Evolutionary conservation across 2,329 filamentous ascomycete species (phyloP).

Genomic region (Alternaria sp.): DNA sequence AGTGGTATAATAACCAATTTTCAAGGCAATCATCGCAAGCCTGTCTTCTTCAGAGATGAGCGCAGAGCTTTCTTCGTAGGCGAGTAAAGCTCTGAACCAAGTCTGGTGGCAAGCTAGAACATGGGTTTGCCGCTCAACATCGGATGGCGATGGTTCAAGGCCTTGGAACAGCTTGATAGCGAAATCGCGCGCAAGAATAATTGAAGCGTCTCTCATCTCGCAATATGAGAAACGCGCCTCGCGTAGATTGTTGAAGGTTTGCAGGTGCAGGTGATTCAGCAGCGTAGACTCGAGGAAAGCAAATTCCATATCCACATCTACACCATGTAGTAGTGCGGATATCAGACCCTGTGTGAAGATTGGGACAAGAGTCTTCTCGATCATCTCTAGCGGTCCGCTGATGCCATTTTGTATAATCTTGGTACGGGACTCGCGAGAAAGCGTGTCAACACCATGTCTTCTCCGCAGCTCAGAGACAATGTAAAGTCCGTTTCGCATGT

Average conservation of each 20-base stretch:
- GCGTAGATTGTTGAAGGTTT: slow-evolving; percentile 10
- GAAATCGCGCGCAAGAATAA: slow-evolving; percentile 6
- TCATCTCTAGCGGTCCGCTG: background rate
- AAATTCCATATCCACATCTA: slow-evolving; percentile 13
- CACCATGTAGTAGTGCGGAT: slow-evolving; percentile 22
- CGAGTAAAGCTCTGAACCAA: slow-evolving; percentile 7
- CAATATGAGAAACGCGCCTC: slow-evolving; percentile 16
- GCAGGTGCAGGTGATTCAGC: slow-evolving; percentile 3
- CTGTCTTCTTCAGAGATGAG: background rate
- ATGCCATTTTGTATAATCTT: background rate
- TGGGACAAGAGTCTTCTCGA: slow-evolving; percentile 23
- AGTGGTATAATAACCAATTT: background rate
- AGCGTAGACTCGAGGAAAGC: slow-evolving; percentile 1
- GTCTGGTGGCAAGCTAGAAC: slow-evolving; percentile 2
- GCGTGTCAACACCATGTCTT: background rate
- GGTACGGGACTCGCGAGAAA: background rate
- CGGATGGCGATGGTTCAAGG: background rate
- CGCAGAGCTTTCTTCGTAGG: background rate
- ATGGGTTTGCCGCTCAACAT: slow-evolving; percentile 1
- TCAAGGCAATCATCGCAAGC: background rate
- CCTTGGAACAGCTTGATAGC: slow-evolving; percentile 13
- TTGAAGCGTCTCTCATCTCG: slow-evolving; percentile 19
- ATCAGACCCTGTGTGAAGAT: slow-evolving; percentile 25
- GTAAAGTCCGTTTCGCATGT: slow-evolving; percentile 37
- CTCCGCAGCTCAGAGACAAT: slow-evolving; percentile 1